Evolutionary conservation across 2,329 filamentous ascomycete species (phyloP).

Genomic region (Colletotrichum lentis): DNA sequence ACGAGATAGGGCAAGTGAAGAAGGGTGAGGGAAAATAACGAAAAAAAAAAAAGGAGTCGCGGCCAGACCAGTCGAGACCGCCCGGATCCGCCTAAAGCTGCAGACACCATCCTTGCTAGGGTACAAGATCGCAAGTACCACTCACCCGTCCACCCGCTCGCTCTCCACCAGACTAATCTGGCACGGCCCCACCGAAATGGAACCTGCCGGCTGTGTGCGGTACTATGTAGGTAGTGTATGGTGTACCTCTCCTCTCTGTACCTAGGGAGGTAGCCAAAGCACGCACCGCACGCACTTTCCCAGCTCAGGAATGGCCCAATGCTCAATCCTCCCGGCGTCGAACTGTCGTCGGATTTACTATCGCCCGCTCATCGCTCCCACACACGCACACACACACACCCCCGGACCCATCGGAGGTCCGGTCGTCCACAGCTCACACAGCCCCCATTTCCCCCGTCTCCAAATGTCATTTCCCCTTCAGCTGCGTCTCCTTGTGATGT

Average conservation of each 20-base stretch:
- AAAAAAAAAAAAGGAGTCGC: neutral
- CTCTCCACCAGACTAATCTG: neutral
- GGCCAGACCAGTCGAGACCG: constrained; percentile 29
- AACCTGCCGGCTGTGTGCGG: neutral
- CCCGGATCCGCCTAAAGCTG: constrained; percentile 1
- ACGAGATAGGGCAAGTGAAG: neutral
- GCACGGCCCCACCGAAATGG: neutral
- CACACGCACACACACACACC: neutral
- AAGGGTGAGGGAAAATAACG: neutral
- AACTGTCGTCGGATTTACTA: constrained; percentile 22
- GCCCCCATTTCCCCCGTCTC: neutral
- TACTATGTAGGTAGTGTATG: too few relatives aligned
- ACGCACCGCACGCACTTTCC: too few relatives aligned
- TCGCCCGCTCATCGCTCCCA: neutral
- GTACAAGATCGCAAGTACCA: constrained; percentile 17
- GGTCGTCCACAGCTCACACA: neutral
- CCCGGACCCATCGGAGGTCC: constrained; percentile 9
- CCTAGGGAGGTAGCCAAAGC: too few relatives aligned
- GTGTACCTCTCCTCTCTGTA: too few relatives aligned
- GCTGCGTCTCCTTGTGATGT: neutral
- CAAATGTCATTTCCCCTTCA: constrained; percentile 15
- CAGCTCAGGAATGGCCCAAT: too few relatives aligned
- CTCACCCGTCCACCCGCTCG: neutral
- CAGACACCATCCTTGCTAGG: constrained; percentile 14
- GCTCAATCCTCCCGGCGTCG: neutral